phyloP scores from a whole-genome alignment of 2,329 filamentous ascomycete species.

The Dryadomyces sulphureus region DNA sequence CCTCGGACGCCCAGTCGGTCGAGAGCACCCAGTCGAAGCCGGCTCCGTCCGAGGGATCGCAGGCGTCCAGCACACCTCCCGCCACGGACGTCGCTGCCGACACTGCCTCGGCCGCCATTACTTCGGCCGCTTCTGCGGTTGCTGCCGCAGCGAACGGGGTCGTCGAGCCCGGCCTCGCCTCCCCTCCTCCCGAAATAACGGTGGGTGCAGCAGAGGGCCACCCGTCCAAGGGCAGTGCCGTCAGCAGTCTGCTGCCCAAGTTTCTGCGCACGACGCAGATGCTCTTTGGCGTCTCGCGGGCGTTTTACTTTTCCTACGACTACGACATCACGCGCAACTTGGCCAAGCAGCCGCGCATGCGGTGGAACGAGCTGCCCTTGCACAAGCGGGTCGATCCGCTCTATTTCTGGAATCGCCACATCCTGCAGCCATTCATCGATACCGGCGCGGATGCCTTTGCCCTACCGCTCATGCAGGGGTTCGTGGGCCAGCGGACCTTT shows the following conservation, averaged over 20 bases:
- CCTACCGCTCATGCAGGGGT: slow-evolving; percentile 83
- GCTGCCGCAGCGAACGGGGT: slow-evolving; percentile 5
- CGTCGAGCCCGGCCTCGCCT: not conserved
- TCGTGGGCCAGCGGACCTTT: slow-evolving; percentile 77
- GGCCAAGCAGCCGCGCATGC: slow-evolving; percentile 19
- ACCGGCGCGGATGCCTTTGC: slow-evolving; percentile 56
- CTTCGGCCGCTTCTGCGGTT: not conserved
- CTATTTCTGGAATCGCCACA: slow-evolving; percentile 84
- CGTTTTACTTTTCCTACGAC: slow-evolving; percentile 94
- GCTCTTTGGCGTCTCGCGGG: slow-evolving; percentile 65
- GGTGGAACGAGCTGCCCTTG: slow-evolving; percentile 42
- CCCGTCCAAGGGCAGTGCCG: slow-evolving; percentile 17
- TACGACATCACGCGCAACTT: slow-evolving; percentile 69
- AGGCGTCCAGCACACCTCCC: not conserved
- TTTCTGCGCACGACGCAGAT: slow-evolving; percentile 71
- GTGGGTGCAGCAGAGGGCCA: slow-evolving; percentile 11
- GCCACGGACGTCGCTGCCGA: not conserved
- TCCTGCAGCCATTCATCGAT: slow-evolving; percentile 60
- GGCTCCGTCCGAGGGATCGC: not conserved
- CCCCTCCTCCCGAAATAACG: not conserved
- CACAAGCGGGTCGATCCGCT: slow-evolving; percentile 58
- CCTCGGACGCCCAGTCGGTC: not conserved
- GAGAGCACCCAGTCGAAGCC: not conserved
- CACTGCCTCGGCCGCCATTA: not conserved
- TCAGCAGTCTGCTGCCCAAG: slow-evolving; percentile 59